phyloP scores from a whole-genome alignment of 202 grass and related monocot species.

The Dendrocalamus latiflorus region DNA sequence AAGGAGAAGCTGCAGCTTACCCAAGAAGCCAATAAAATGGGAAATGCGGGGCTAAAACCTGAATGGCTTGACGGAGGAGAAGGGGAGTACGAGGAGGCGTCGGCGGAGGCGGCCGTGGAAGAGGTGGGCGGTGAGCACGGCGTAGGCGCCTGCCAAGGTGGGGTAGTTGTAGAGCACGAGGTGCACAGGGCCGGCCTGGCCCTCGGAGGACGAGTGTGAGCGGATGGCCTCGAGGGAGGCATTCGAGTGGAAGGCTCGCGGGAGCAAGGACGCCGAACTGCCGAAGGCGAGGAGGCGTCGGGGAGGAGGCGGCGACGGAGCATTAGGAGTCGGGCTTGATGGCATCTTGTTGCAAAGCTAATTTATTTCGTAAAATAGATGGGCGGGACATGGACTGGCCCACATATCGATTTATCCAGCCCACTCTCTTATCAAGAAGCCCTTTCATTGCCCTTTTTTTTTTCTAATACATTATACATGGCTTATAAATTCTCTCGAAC shows the following conservation, averaged over 20 bases:
- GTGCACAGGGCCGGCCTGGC: constrained; percentile 19
- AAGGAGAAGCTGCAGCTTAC: too few relatives aligned
- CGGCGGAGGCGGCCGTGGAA: constrained; percentile 45
- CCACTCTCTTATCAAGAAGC: too few relatives aligned
- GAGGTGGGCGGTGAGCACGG: constrained; percentile 61
- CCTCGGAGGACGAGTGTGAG: constrained; percentile 22
- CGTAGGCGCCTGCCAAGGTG: constrained; percentile 75
- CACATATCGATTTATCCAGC: neutral
- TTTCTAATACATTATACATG: too few relatives aligned
- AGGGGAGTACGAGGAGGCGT: constrained; percentile 64
- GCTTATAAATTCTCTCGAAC: too few relatives aligned
- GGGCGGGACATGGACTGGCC: neutral
- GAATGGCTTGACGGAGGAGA: constrained; percentile 77
- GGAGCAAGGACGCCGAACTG: neutral
- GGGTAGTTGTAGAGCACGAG: constrained; percentile 93
- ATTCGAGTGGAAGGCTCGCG: constrained; percentile 58
- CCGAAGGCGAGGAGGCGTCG: neutral
- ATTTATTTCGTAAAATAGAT: neutral
- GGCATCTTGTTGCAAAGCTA: too few relatives aligned
- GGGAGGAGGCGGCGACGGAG: neutral
- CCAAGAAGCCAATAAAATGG: too few relatives aligned
- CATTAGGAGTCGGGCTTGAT: constrained; percentile 9
- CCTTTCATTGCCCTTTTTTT: too few relatives aligned
- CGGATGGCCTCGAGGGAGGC: constrained; percentile 52
- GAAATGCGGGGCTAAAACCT: too few relatives aligned